Evolutionary conservation across 768 basidiomycete genomes (phyloP).

Genomic region (Auricularia sp.): DNA sequence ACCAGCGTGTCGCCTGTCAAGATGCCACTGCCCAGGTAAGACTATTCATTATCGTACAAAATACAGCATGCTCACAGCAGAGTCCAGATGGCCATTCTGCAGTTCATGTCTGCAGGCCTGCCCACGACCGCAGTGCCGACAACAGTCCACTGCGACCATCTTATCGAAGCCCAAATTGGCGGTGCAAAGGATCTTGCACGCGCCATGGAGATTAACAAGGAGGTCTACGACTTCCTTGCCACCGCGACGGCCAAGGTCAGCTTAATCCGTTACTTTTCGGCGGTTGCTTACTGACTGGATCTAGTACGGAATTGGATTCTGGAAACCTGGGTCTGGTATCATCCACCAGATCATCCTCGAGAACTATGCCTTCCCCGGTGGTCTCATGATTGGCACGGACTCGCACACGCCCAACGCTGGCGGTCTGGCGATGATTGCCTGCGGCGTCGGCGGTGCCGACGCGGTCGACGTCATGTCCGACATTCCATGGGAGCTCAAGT

Average conservation of each 20-base stretch:
- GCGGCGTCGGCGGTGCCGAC: conserved; percentile 98
- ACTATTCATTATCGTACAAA: conserved; percentile 7
- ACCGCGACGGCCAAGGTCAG: conserved; percentile 86
- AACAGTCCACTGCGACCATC: conserved; percentile 98
- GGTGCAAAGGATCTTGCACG: conserved; percentile 90
- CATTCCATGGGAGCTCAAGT: conserved; percentile 98
- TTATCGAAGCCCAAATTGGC: conserved; percentile 94
- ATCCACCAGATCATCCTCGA: conserved; percentile 99
- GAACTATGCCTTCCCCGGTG: conserved; percentile 99
- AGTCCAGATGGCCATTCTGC: conserved; percentile 90
- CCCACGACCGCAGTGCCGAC: conserved; percentile 96
- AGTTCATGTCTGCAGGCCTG: conserved; percentile 99
- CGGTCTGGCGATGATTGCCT: conserved; percentile 98
- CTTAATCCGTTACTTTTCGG: conserved; percentile 4
- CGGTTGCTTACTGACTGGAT: background rate
- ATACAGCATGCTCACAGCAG: conserved; percentile 18
- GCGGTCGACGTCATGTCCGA: conserved; percentile 98
- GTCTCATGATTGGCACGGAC: conserved; percentile 99
- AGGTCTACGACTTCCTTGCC: conserved; percentile 98
- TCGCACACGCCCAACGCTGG: conserved; percentile 99
- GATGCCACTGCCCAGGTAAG: conserved; percentile 80
- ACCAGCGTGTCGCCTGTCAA: conserved; percentile 79
- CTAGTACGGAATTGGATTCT: conserved; percentile 97
- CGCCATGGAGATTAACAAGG: conserved; percentile 89
- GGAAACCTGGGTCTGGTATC: conserved; percentile 98